Conservation (phyloP, 2,329 filamentous ascomycete genomes). For the Aspergillus caelatus region DNA sequence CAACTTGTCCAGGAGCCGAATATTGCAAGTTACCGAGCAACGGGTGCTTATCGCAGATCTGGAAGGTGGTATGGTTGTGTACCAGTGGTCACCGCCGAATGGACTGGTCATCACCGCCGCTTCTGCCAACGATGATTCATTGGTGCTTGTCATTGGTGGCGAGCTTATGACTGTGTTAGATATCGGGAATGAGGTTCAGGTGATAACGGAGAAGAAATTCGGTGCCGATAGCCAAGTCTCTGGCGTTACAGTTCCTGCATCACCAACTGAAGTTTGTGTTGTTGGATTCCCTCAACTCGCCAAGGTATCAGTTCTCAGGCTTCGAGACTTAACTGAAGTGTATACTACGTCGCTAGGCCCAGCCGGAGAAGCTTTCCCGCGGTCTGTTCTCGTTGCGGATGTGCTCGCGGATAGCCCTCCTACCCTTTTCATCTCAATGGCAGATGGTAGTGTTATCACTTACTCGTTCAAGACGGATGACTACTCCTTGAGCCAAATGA, state of each 20-base stretch:
- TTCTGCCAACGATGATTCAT: conserved; percentile 70
- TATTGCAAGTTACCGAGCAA: conserved; percentile 76
- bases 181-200: conserved; percentile 60
- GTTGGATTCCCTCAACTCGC: conserved; percentile 89
- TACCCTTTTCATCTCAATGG: conserved; percentile 85
- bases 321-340: conserved; percentile 67
- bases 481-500: conserved; percentile 70
- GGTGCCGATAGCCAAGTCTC: conserved; percentile 75
- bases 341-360: conserved; percentile 65
- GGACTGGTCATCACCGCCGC: conserved; percentile 71
- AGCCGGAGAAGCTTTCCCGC: conserved; percentile 76
- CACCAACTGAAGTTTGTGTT: conserved; percentile 68
- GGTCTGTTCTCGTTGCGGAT: conserved; percentile 78
- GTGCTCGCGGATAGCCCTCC: conserved; percentile 69
- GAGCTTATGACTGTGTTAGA: conserved; percentile 71
- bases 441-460: conserved; percentile 86
- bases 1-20: conserved; percentile 64
- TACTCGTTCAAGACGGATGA: conserved; percentile 69
- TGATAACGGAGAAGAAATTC: conserved; percentile 63
- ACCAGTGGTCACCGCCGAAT: conserved; percentile 50
- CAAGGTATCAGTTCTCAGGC: conserved; percentile 71
- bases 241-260: conserved; percentile 74
- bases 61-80: conserved; percentile 49
- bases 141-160: conserved; percentile 76
- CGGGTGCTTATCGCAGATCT: conserved; percentile 65